Percentiles rank a stretch among this genome's conserved stretches.
Conservation (phyloP, 129 eudicot species). For the Apium graveolens region DNA sequence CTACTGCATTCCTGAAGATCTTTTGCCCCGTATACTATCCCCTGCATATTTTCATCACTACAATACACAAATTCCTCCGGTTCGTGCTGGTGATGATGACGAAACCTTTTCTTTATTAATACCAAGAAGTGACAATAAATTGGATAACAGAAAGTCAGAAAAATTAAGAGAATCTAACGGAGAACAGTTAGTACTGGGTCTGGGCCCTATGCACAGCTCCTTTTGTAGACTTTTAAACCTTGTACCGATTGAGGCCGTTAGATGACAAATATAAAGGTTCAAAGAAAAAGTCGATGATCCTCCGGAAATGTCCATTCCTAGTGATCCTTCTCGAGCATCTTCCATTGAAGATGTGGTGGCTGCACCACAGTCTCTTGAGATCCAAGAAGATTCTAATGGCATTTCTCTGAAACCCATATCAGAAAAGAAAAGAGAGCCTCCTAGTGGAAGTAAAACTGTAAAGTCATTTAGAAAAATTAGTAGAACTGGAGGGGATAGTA, state of each 20-base stretch:
- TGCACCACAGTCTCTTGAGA: conserved; percentile 81
- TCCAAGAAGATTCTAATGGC: conserved; percentile 91
- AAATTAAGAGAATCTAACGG: conserved; percentile 53
- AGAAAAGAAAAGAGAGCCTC: conserved; percentile 33
- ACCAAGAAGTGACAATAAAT: conserved; percentile 22
- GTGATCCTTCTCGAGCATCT: conserved; percentile 44
- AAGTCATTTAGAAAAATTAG: conserved; percentile 34
- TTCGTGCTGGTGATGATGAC: conserved; percentile 27
- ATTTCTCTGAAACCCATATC: conserved; percentile 75
- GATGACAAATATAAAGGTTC: conserved; percentile 51
- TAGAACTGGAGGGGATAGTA: conserved; percentile 32
- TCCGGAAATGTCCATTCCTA: conserved; percentile 26
- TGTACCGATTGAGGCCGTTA: conserved; percentile 83
- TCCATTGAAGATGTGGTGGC: conserved; percentile 47
- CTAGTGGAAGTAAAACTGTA: conserved; percentile 31
- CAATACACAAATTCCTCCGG: conserved; percentile 39
- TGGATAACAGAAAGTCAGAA: conserved; percentile 36
- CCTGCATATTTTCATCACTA: conserved; percentile 99
- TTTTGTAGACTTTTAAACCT: conserved; percentile 96
- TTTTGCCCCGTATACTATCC: conserved; percentile 87
- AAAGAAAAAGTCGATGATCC: conserved; percentile 42
- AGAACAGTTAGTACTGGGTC: conserved; percentile 85
- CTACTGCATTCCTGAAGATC: conserved; percentile 95
- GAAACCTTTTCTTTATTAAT: conserved; percentile 29
- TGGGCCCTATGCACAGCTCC: conserved; percentile 85